Evolutionary conservation across 2,329 filamentous ascomycete genomes (phyloP).

Genomic region (Mycosphaerelloides madeirae): DNA sequence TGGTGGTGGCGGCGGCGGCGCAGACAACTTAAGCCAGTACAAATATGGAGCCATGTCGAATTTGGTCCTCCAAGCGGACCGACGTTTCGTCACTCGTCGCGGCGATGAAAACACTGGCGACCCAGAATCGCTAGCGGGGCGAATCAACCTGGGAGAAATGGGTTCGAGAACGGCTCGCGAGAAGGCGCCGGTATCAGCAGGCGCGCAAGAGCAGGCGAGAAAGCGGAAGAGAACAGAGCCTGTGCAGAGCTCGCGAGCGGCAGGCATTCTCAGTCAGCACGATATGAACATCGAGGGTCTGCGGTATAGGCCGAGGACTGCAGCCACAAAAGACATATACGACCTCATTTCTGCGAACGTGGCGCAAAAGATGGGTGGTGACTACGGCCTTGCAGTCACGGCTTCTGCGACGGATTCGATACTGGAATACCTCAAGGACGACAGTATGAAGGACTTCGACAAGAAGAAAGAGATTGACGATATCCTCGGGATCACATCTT

Average conservation of each 20-base stretch:
- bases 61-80: conserved; percentile 99
- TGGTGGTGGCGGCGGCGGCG: conserved; percentile 28
- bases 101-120: conserved; percentile 95
- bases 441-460: conserved; percentile 92
- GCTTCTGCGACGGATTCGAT: conserved; percentile 90
- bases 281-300: conserved; percentile 88
- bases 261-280: conserved; percentile 75
- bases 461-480: conserved; percentile 98
- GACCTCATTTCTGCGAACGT: conserved; percentile 91
- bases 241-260: conserved; percentile 60
- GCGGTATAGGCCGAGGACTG: conserved; percentile 84
- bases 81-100: conserved; percentile 86
- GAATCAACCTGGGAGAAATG: conserved; percentile 93
- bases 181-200: conserved; percentile 63
- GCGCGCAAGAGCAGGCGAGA: conserved; percentile 59
- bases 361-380: conserved; percentile 80
- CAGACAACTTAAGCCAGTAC: conserved; percentile 35
- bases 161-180: conserved; percentile 78
- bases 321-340: conserved; percentile 86
- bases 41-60: conserved; percentile 69
- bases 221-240: conserved; percentile 76
- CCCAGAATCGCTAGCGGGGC: conserved; percentile 91
- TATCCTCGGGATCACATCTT: conserved; percentile 75
- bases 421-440: conserved; percentile 88
- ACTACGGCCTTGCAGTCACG: conserved; percentile 87